Base-by-base conservation (phyloP, 768 basidiomycete species). In the Macrolepiota albuminosa region DNA sequence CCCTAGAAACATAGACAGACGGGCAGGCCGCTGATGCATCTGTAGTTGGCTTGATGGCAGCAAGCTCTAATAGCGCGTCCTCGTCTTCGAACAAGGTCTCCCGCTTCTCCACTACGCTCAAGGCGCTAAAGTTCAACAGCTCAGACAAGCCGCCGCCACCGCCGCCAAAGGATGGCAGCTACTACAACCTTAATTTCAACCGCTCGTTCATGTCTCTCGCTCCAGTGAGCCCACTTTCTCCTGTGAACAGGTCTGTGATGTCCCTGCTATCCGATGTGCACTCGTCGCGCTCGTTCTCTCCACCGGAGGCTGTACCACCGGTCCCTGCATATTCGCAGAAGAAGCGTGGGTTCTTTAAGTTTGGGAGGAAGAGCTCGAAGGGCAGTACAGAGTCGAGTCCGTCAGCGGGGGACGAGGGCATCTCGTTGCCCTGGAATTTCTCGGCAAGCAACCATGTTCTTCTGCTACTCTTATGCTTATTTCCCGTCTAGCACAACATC, bases 361-460 rank as follows among this genome's bases (percentile, higher is more conserved):
- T 81, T 60, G 73, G 70, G 5, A 77, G 71, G 61, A 72, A 71
- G 11, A 71, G 70, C 60, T 72, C 73, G 36, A 71, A 68, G 55
- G 64, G 66, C 11, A 66, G 64, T 18, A 8, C 63, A 70, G 14
- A 36, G 51, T 62, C 10, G 60, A 58, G 21, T 64, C 69, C 26
- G n/a, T 66, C 70, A 9, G 58, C 64, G 16, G 82, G 81, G 6
- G 88, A 90, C 63, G 82, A 84, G 18, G 80, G 78, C 29, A 87
- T 91, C 46, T 85, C 87, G 0, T 62, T 75, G 61, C 89, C 89
- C 4, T 90, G 85, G 83, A 89, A 89, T 69, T 89, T 91, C 61
- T 86, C 87, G 80, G 87, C 84, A 68, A 49, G 82, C 71, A 29
- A 48, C 3, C 16, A 6, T 0, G 29, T 59, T 21, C 48, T 51